Conservation (phyloP, 257 asterid species). For the Petunia secreta region DNA sequence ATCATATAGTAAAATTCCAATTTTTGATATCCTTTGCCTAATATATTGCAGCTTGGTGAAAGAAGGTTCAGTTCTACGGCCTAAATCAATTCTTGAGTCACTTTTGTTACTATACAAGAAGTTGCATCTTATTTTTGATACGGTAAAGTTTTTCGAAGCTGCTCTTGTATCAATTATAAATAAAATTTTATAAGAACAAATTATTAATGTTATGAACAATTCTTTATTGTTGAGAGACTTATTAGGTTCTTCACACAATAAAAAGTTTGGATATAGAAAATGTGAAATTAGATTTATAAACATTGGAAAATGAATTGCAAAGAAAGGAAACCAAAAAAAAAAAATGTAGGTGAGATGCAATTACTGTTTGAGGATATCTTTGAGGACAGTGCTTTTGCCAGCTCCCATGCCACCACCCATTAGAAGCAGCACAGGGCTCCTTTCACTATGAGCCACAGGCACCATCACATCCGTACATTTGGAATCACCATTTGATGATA, state of each 20-base stretch:
- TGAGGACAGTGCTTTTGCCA: constrained; percentile 97
- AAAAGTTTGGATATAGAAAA: not conserved
- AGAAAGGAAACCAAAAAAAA: too few relatives aligned
- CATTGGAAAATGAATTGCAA: too few relatives aligned
- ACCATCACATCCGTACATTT: constrained; percentile 77
- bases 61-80: too few relatives aligned
- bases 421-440: constrained; percentile 87
- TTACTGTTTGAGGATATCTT: constrained; percentile 88
- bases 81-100: too few relatives aligned
- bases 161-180: too few relatives aligned
- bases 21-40: not conserved
- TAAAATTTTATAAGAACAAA: too few relatives aligned
- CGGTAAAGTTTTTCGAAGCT: too few relatives aligned
- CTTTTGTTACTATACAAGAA: too few relatives aligned
- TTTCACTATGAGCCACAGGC: constrained; percentile 68
- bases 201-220: too few relatives aligned
- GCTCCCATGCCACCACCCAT: constrained; percentile 99
- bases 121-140: too few relatives aligned
- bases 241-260: not conserved
- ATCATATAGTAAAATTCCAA: not conserved
- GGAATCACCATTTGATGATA: constrained; percentile 32
- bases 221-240: not conserved
- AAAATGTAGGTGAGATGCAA: not conserved
- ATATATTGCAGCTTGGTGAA: too few relatives aligned
- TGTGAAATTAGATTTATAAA: not conserved